Evolutionary conservation across 2,329 filamentous ascomycete genomes (phyloP), one percentile per base, ranked within the genome.

Genomic region (Fusarium sp.): DNA sequence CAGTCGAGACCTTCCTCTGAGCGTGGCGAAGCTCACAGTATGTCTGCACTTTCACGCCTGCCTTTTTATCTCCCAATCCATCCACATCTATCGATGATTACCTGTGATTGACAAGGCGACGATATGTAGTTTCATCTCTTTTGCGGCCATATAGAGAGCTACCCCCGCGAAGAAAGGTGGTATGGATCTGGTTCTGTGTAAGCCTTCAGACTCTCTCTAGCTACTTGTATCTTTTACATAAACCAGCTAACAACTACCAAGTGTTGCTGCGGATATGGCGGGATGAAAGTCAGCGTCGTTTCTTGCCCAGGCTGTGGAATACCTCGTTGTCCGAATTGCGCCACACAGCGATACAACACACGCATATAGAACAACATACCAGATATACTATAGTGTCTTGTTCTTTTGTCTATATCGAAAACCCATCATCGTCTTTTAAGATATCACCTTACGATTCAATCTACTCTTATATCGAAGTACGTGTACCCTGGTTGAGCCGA

Each of bases 271-370:
- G 61, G 62, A 1, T 49, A 68, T 6, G 61, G 64, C 4, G 64
- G 65, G 0, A 68, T 68, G 65, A 68, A 68, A 40, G 39, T 67
- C 0, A 53, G 31, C 4, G 53, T 68, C 1, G 65, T 68, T 6
- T 59, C 65, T 0, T 68, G 65, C 9, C 61, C 65, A 4, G 41
- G 54, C 2, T 68, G 58, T 4, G 58, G 54, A 8, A 35, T 46
- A 2, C 50, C 55, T 8, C 53, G 64, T 0, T 68, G 65, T 2
- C 58, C 64, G 0, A 59, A 64, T n/a, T 68, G 65, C 47, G 52
- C 45, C 9, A 68, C 65, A 2, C 55, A 58, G 6, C 13, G 54
- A 22, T 54, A 62, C 12, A 43, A 52, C 3, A 45, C 42, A 4
- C 60, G 63, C 5, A 31, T 3, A 2, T 5, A 13, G 1, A 36